Evolutionary conservation across 352 stramenopile genomes (phyloP).

Genomic region (Globisporangium camurandrum): DNA sequence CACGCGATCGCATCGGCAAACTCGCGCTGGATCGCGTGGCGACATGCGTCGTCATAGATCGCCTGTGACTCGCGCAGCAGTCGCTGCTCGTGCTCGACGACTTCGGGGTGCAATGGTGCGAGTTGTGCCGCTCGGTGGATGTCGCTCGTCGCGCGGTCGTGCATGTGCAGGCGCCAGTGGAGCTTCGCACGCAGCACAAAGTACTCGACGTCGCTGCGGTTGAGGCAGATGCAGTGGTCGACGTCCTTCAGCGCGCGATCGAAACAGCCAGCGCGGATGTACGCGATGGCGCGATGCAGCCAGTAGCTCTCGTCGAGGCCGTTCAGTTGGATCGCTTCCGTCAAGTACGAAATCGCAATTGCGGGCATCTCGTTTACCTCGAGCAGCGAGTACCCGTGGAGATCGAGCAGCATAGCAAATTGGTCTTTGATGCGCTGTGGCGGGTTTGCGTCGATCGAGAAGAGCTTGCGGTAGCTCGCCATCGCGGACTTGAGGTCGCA

Average conservation of each 20-base stretch:
- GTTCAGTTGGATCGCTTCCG: constrained; percentile 69
- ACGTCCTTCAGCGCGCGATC: constrained; percentile 73
- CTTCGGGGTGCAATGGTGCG: constrained; percentile 55
- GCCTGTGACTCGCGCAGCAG: constrained; percentile 59
- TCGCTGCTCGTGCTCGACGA: constrained; percentile 59
- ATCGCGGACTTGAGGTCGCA: constrained; percentile 78
- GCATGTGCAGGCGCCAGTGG: constrained; percentile 70
- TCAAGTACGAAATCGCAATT: constrained; percentile 60
- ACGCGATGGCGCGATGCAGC: constrained; percentile 64
- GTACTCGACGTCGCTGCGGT: constrained; percentile 70
- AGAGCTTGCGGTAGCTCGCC: constrained; percentile 70
- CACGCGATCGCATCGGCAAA: constrained; percentile 53
- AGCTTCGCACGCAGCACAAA: constrained; percentile 78
- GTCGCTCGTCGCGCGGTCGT: constrained; percentile 63
- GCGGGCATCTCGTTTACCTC: constrained; percentile 37
- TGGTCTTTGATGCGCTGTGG: constrained; percentile 68
- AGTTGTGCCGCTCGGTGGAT: constrained; percentile 52
- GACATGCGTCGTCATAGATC: constrained; percentile 61
- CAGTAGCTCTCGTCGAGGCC: constrained; percentile 63
- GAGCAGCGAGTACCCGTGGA: constrained; percentile 68
- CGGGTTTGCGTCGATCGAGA: constrained; percentile 44
- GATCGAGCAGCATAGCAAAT: constrained; percentile 62
- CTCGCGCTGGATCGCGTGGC: constrained; percentile 38
- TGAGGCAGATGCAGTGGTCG: constrained; percentile 76
- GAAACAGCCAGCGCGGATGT: constrained; percentile 49